Conservation (phyloP, 176 grass and related monocot species). For the Oryza australiensis region DNA sequence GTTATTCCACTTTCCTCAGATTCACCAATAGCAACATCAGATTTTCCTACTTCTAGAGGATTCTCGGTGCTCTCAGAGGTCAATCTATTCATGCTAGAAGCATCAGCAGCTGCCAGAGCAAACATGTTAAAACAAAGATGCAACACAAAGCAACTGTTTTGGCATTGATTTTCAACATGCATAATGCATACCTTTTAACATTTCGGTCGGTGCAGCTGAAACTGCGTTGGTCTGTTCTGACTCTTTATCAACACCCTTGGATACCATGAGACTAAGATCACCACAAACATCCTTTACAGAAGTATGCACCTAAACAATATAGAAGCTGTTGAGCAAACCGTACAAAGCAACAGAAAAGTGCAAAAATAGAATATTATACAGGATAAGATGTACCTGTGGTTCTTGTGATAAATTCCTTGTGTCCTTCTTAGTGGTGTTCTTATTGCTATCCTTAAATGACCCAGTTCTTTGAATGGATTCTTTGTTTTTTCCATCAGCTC, state of each 20-base stretch:
- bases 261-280: constrained; percentile 24
- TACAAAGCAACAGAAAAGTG: not conserved
- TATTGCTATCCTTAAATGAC: constrained; percentile 66
- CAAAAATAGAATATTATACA: not conserved
- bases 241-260: constrained; percentile 21
- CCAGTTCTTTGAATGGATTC: constrained; percentile 54
- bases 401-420: constrained; percentile 45
- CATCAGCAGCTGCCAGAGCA: constrained; percentile 39
- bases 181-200: constrained; percentile 41
- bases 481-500: constrained; percentile 54
- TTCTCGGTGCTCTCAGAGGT: constrained; percentile 24
- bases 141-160: not conserved
- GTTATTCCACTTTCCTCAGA: constrained; percentile 25
- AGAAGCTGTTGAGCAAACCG: constrained; percentile 21
- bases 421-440: constrained; percentile 46
- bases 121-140: not conserved
- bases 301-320: constrained; percentile 41
- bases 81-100: not conserved
- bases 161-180: not conserved
- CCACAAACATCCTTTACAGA: constrained; percentile 37
- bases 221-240: constrained; percentile 21
- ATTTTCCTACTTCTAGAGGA: constrained; percentile 12
- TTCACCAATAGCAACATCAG: constrained; percentile 12
- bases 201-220: constrained; percentile 13
- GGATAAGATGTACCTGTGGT: constrained; percentile 48